Base-by-base conservation (phyloP, 305 asterid species). In the Ajuga reptans region DNA sequence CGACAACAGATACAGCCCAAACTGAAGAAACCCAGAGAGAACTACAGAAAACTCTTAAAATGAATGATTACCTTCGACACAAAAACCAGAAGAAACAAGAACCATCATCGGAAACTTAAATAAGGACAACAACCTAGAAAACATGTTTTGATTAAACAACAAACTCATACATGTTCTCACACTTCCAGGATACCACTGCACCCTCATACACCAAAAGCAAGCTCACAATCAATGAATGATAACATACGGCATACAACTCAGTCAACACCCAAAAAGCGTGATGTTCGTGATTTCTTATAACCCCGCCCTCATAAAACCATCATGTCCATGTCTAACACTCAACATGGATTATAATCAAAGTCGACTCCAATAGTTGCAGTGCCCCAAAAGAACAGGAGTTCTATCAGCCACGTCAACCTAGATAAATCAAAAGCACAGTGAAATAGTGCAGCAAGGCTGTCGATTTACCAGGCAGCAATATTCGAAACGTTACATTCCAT, bases 321-420 rank as follows among this genome's bases (percentile, higher is more conserved):
- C 27, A 51, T 9, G 39, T 33, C 12, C 46, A 2, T 37, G 18
- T 10, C 42, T 33, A 42, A 36, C 18, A 14, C 58, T 33, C 18
- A 21, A 68, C 50, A 51, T 17, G 33, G 15, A 45, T 37, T 29
- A 16, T n/a, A 51, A 5, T 10, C 37, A 50, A 51, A 36, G 51
- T 36, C 31, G 37, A 66, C 36, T 34, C 37, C 47, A 5, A 18
- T 7, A 31, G 6, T 31, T 3, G 29, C 8, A 5, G 60, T 46
- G 64, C 55, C 54, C 67, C 42, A n/a, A 59, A 61, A 12, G 17
- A 47, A 49, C 69, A 72, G 12, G 43, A 27, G 11, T 54, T 54
- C 11, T 3, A 7, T 54, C 11, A 41, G 54, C 34, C n/a, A 59
- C 29, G 18, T 31, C 59, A 37, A 21, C 55, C 34, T 55, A 24